Percentiles rank a stretch among this genome's conserved stretches.
phyloP scores from a whole-genome alignment of 73 alveolate genomes.

The Tetrahymena malaccensis region DNA sequence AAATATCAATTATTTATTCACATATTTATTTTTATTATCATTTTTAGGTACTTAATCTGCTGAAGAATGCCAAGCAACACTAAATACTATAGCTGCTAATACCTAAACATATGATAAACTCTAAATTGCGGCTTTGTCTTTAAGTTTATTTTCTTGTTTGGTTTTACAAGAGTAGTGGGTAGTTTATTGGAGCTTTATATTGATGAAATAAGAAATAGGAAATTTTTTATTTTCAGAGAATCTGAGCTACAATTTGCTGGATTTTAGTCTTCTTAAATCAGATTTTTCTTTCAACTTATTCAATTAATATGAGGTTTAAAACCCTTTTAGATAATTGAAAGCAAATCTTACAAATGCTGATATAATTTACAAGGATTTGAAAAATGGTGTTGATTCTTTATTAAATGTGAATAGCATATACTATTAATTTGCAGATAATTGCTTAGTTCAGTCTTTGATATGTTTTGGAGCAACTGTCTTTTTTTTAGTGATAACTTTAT shows the following conservation, averaged over 20 bases:
- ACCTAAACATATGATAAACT: not conserved
- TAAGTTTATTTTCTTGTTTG: not conserved
- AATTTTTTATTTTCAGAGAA: not conserved
- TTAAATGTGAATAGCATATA: not conserved
- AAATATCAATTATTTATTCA: too few species aligned
- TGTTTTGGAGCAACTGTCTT: not conserved
- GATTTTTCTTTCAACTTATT: not conserved
- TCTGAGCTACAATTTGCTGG: not conserved
- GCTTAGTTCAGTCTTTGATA: not conserved
- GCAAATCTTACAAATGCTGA: not conserved
- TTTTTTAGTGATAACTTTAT: not conserved
- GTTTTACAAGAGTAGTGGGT: not conserved
- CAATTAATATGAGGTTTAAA: not conserved
- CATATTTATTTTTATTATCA: not conserved
- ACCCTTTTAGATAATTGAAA: not conserved
- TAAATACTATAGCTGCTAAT: not conserved
- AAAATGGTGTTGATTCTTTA: not conserved
- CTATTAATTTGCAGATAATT: not conserved
- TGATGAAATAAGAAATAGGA: not conserved
- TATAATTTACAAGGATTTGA: not conserved
- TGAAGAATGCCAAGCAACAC: not conserved
- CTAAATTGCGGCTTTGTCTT: not conserved
- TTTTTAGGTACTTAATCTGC: not conserved
- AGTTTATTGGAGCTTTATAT: not conserved
- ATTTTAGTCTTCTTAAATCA: not conserved